These are phyloP conservation scores for Serendipita sp. DNA, from an alignment of 768 basidiomycete species.

Conservation along the genomic window DNA sequence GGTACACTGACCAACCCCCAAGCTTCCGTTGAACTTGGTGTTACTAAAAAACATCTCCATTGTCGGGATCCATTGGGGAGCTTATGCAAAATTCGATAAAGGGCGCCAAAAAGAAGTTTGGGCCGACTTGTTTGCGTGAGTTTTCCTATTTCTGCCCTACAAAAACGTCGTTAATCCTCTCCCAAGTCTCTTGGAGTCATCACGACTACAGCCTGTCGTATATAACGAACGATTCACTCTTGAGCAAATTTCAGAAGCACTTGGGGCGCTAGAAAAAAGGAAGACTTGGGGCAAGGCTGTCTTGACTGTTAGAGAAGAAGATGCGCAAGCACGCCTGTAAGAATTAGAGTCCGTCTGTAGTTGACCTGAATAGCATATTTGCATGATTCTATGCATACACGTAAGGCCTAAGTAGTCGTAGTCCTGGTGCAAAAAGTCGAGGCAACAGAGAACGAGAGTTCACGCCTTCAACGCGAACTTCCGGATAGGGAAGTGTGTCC, in stretches of 20 bases:
- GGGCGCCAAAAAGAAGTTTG: constrained; percentile 51
- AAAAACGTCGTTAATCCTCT: not conserved
- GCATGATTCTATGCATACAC: constrained; percentile 1
- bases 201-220: constrained; percentile 48
- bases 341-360: not conserved
- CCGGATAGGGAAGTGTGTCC: constrained; percentile 79
- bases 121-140: constrained; percentile 50
- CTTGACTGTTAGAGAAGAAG: constrained; percentile 43
- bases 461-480: constrained; percentile 90
- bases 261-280: constrained; percentile 60
- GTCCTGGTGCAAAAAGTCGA: not conserved
- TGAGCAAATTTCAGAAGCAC: constrained; percentile 47
- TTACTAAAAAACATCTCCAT: constrained; percentile 76
- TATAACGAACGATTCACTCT: constrained; percentile 58
- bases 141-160: constrained; percentile 4
- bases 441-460: constrained; percentile 5
- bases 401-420: not conserved
- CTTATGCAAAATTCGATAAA: constrained; percentile 51
- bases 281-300: constrained; percentile 90
- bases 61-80: constrained; percentile 79
- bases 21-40: constrained; percentile 67
- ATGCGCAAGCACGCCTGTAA: constrained; percentile 10
- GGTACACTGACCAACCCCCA: not conserved
- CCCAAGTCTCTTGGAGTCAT: constrained; percentile 48
- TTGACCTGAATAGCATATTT: not conserved